Conservation (phyloP, 148 eudicot genomes). For the Spergularia bocconei region DNA sequence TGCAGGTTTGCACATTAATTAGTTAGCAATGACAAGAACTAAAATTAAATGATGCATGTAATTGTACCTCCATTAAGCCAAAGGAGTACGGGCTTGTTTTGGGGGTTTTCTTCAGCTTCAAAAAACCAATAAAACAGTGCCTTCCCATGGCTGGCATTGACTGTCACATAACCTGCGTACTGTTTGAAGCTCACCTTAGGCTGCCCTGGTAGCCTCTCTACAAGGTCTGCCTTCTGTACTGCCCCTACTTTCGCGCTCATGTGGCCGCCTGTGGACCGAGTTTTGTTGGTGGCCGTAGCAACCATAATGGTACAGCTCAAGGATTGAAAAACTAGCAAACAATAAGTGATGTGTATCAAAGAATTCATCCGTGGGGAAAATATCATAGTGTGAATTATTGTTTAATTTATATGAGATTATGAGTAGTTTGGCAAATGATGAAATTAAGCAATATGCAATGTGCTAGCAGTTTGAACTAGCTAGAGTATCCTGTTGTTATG, state of each 20-base stretch:
- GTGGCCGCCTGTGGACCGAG: constrained; percentile 1
- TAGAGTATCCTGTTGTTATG: not conserved
- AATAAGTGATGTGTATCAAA: not conserved
- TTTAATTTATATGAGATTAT: too few relatives aligned
- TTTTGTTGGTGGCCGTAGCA: not conserved
- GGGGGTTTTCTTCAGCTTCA: constrained; percentile 54
- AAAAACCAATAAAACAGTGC: constrained; percentile 93
- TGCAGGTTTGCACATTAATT: too few relatives aligned
- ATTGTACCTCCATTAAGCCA: constrained; percentile 89
- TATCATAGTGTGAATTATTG: too few relatives aligned
- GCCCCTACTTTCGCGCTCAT: constrained; percentile 29
- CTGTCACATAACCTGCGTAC: constrained; percentile 77
- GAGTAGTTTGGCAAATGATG: too few relatives aligned
- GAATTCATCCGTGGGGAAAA: not conserved
- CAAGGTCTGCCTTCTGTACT: constrained; percentile 56
- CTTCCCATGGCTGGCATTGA: constrained; percentile 66
- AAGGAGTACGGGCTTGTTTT: constrained; percentile 58
- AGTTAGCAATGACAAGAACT: too few relatives aligned
- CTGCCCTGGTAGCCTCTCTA: constrained; percentile 66
- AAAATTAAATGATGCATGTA: too few relatives aligned
- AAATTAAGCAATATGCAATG: too few relatives aligned
- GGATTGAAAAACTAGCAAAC: constrained; percentile 7
- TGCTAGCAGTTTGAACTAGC: too few relatives aligned
- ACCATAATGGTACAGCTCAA: not conserved
- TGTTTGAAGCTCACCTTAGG: constrained; percentile 66